phyloP scores from a whole-genome alignment of 2,329 filamentous ascomycete genomes.

The Colletotrichum musicola region DNA sequence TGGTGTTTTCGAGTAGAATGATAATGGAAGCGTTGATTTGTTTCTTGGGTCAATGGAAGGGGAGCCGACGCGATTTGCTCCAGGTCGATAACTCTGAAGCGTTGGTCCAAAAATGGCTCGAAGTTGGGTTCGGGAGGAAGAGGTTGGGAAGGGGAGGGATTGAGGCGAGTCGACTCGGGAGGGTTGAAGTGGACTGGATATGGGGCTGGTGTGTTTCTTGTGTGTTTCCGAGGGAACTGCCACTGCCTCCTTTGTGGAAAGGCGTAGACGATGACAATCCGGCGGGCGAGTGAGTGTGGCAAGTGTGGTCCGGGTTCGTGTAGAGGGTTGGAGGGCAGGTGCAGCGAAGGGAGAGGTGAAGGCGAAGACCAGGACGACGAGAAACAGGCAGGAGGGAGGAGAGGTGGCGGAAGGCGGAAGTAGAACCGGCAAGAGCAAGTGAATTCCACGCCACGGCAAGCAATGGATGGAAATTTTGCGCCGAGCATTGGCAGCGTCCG shows the following conservation, averaged over 20 bases:
- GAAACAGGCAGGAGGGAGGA: slow-evolving; percentile 43
- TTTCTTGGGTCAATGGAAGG: neutral
- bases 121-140: slow-evolving; percentile 6
- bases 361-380: slow-evolving; percentile 39
- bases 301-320: neutral
- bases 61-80: slow-evolving; percentile 16
- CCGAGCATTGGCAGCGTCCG: slow-evolving; percentile 32
- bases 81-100: slow-evolving; percentile 36
- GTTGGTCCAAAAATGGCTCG: slow-evolving; percentile 32
- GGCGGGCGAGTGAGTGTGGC: neutral
- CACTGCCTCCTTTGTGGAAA: slow-evolving; percentile 7
- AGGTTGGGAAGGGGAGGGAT: slow-evolving; percentile 1
- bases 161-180: neutral
- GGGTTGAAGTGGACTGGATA: slow-evolving; percentile 10
- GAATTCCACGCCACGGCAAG: slow-evolving; percentile 37
- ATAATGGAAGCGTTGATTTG: slow-evolving; percentile 35
- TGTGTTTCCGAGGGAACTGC: slow-evolving; percentile 31
- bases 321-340: slow-evolving; percentile 20
- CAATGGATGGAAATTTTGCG: slow-evolving; percentile 25
- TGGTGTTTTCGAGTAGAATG: slow-evolving; percentile 5
- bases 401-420: slow-evolving; percentile 44
- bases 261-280: slow-evolving; percentile 20
- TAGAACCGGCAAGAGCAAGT: slow-evolving; percentile 42
- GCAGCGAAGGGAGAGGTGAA: slow-evolving; percentile 45
- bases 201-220: slow-evolving; percentile 28